Evolutionary conservation across 306 rosid species (phyloP).

Genomic region (Sindora glabra): DNA sequence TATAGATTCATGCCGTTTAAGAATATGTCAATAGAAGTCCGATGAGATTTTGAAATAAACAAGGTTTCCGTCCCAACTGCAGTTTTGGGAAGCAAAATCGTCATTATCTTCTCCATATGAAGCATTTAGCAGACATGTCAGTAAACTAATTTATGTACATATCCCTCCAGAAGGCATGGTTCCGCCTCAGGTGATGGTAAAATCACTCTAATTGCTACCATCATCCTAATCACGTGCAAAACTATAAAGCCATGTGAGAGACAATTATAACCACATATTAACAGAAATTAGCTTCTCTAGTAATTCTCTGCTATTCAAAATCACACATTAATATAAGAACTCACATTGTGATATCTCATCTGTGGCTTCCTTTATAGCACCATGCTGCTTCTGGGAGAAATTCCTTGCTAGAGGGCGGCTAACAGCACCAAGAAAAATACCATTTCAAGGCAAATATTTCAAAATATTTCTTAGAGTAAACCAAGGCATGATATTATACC

Average conservation of each 20-base stretch:
- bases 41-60: slow-evolving; percentile 6
- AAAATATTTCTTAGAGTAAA: slow-evolving; percentile 27
- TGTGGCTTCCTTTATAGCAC: slow-evolving; percentile 22
- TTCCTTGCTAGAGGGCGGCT: slow-evolving; percentile 28
- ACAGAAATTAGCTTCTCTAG: not conserved
- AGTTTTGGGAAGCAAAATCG: slow-evolving; percentile 29
- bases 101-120: slow-evolving; percentile 20
- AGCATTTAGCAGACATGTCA: slow-evolving; percentile 18
- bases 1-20: slow-evolving; percentile 9
- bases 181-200: slow-evolving; percentile 25
- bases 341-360: slow-evolving; percentile 33
- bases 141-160: slow-evolving; percentile 31
- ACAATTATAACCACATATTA: not conserved
- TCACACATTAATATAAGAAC: slow-evolving; percentile 14
- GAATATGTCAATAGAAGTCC: not conserved
- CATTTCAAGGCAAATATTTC: slow-evolving; percentile 33
- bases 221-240: slow-evolving; percentile 24
- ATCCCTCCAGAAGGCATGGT: slow-evolving; percentile 39
- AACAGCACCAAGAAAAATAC: slow-evolving; percentile 32
- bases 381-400: slow-evolving; percentile 34
- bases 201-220: slow-evolving; percentile 3
- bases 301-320: not conserved
- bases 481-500: slow-evolving; percentile 36
- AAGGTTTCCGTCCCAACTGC: slow-evolving; percentile 25
- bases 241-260: slow-evolving; percentile 16